Conservation (phyloP, 306 rosid genomes). For the Purshia tridentata region DNA sequence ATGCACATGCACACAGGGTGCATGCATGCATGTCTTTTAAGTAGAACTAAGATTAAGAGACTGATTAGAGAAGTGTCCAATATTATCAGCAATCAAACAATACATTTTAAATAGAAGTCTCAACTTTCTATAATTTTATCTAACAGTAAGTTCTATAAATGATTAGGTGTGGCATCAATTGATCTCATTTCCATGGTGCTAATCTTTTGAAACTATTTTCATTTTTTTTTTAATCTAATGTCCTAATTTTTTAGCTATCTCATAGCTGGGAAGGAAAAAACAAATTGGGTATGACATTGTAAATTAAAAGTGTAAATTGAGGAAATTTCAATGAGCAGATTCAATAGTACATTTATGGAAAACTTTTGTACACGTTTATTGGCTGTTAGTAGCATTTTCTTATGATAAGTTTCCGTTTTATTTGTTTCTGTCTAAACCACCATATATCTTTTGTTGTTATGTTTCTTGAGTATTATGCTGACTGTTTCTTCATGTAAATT, state of each 20-base stretch:
- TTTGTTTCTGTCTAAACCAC: background rate
- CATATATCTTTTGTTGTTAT: background rate
- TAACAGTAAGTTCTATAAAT: too few relatives aligned
- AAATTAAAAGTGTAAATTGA: background rate
- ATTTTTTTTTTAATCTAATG: background rate
- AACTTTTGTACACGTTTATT: background rate
- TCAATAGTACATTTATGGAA: background rate
- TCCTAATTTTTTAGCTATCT: background rate
- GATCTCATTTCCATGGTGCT: background rate
- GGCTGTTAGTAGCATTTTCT: background rate
- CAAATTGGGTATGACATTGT: background rate
- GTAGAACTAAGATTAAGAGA: too few relatives aligned
- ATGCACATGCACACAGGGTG: too few relatives aligned
- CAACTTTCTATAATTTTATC: too few relatives aligned
- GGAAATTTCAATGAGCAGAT: background rate
- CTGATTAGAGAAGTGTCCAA: too few relatives aligned
- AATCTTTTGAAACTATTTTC: background rate
- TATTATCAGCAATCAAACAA: too few relatives aligned
- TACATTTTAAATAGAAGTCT: too few relatives aligned
- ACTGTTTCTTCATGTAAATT: slow-evolving; percentile 12
- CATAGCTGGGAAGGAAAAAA: background rate
- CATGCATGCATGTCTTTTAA: too few relatives aligned
- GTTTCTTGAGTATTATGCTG: background rate
- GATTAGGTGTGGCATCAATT: background rate
- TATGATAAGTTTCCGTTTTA: background rate